A percentile compares a stretch with the other conserved stretches of the same genome.
Evolutionary conservation across 2,329 filamentous ascomycete species (phyloP).

Genomic region (Arthrobotrys iridis): DNA sequence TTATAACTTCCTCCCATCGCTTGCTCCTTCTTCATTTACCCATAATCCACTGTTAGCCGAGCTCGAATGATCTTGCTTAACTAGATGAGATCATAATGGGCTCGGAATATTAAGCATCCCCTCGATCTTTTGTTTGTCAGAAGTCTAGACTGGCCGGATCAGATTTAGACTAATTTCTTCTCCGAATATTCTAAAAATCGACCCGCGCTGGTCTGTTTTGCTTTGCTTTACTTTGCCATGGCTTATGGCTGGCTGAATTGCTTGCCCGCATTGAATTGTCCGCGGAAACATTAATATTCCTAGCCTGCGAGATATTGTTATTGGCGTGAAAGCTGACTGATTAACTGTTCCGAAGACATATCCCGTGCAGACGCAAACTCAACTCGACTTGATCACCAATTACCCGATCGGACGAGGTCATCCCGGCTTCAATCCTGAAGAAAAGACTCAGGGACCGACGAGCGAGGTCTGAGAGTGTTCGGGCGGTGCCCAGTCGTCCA

Average conservation of each 20-base stretch:
- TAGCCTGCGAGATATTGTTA: neutral
- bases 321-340: neutral
- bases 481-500: neutral
- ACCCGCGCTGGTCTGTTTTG: too few relatives aligned
- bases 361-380: conserved; percentile 2
- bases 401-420: conserved; percentile 40
- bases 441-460: conserved; percentile 30
- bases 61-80: neutral
- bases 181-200: neutral
- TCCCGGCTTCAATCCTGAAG: conserved; percentile 12
- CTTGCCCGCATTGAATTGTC: conserved; percentile 11
- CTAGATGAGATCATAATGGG: neutral
- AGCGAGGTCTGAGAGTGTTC: conserved; percentile 27
- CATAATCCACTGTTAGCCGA: conserved; percentile 10
- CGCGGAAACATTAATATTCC: neutral
- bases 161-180: neutral
- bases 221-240: neutral
- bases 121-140: neutral
- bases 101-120: neutral
- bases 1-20: conserved; percentile 9
- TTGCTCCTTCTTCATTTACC: conserved; percentile 12
- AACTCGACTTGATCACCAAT: conserved; percentile 5
- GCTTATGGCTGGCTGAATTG: conserved; percentile 2
- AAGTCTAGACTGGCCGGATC: neutral
- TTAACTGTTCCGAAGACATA: conserved; percentile 2